Conservation (phyloP, 2,329 filamentous ascomycete genomes). For the Calonectria montana region DNA sequence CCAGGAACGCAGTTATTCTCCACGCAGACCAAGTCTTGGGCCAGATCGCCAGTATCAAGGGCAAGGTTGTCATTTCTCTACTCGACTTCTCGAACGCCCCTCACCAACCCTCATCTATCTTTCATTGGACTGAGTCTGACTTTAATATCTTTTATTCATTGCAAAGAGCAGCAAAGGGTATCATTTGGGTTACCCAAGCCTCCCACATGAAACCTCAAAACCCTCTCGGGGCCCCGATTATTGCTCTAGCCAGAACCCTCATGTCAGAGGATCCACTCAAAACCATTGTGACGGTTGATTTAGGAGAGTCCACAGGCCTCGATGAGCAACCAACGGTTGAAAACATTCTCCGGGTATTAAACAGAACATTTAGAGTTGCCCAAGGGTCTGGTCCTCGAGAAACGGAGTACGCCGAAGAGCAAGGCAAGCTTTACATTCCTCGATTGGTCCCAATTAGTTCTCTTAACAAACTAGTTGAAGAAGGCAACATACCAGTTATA, state of each 20-base stretch:
- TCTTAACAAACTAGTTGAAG: constrained; percentile 60
- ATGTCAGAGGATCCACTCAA: constrained; percentile 61
- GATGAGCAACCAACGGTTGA: constrained; percentile 19
- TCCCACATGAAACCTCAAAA: constrained; percentile 50
- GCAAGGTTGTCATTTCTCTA: constrained; percentile 57
- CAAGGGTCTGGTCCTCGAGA: constrained; percentile 44
- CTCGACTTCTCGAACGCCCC: constrained; percentile 52
- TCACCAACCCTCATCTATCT: constrained; percentile 46
- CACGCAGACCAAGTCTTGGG: constrained; percentile 21
- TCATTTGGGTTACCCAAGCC: constrained; percentile 62
- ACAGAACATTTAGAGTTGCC: constrained; percentile 34
- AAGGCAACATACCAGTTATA: constrained; percentile 23
- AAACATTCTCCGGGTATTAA: constrained; percentile 42
- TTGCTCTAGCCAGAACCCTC: constrained; percentile 60
- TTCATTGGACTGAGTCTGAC: constrained; percentile 50
- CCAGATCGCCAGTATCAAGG: constrained; percentile 30
- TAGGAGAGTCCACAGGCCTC: constrained; percentile 42
- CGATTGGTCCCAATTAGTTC: constrained; percentile 53
- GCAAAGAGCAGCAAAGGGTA: constrained; percentile 47
- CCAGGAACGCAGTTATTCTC: constrained; percentile 6
- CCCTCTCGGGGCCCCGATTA: constrained; percentile 53
- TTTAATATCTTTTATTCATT: constrained; percentile 57
- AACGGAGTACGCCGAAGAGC: constrained; percentile 56
- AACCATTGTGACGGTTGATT: constrained; percentile 57
- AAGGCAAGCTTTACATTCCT: constrained; percentile 55